Evolutionary conservation across 768 basidiomycete species (phyloP).

Genomic region (Sarcodon sp.): DNA sequence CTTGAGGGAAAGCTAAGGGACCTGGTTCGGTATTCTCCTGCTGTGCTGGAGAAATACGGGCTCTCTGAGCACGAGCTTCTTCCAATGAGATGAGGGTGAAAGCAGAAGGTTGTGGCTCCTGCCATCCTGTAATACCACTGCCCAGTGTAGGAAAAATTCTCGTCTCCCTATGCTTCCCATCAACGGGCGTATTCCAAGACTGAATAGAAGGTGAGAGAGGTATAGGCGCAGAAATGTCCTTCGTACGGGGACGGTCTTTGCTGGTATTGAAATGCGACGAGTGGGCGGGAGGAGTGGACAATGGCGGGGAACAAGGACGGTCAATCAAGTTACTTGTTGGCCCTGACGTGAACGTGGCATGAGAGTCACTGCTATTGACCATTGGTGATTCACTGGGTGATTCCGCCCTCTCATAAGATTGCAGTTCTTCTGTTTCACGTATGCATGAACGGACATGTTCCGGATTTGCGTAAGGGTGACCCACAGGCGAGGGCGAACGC

Average conservation of each 20-base stretch:
- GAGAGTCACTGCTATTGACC: constrained; percentile 36
- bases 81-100: constrained; percentile 66
- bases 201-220: constrained; percentile 1
- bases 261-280: background rate
- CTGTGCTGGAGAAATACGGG: background rate
- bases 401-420: background rate
- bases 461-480: constrained; percentile 77
- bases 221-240: constrained; percentile 13
- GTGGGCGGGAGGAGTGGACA: constrained; percentile 18
- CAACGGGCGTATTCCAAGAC: background rate
- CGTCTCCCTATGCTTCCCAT: background rate
- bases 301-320: constrained; percentile 5
- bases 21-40: background rate
- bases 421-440: constrained; percentile 4
- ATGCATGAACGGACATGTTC: constrained; percentile 29
- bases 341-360: constrained; percentile 28
- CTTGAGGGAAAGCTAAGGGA: constrained; percentile 14
- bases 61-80: constrained; percentile 51
- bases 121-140: constrained; percentile 31
- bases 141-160: background rate
- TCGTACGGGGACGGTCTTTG: constrained; percentile 1
- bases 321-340: too few relatives aligned
- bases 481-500: constrained; percentile 23
- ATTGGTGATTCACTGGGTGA: too few relatives aligned
- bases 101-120: constrained; percentile 30